A percentile compares a stretch with the other conserved stretches of the same genome.
phyloP scores from a whole-genome alignment of 2,329 filamentous ascomycete genomes.

The Camillea tinctor region DNA sequence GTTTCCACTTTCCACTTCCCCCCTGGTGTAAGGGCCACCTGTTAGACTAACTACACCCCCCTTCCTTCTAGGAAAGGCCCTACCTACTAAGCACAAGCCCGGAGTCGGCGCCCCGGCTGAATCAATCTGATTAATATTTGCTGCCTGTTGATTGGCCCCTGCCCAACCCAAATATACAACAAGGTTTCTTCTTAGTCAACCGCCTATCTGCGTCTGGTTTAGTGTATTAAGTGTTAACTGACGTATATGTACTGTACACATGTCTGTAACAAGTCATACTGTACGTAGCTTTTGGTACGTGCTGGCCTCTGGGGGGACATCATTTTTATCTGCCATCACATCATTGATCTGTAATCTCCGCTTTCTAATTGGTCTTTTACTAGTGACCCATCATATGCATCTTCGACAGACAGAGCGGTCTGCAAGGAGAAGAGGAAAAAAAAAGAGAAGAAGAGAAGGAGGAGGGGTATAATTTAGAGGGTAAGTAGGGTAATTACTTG shows the following conservation, averaged over 20 bases:
- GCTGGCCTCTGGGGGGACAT: too few species aligned
- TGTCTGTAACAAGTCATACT: neutral
- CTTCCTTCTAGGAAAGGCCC: too few species aligned
- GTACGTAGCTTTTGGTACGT: neutral
- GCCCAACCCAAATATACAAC: neutral
- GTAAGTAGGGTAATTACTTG: too few species aligned
- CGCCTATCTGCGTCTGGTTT: neutral
- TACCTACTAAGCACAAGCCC: constrained; percentile 1
- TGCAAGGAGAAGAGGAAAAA: neutral
- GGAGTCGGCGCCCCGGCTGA: constrained; percentile 22
- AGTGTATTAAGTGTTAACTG: too few species aligned
- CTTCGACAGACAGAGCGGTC: neutral
- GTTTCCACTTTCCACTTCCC: neutral
- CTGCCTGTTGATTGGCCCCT: constrained; percentile 16
- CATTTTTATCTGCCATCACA: neutral
- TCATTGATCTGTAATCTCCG: neutral
- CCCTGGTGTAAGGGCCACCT: neutral
- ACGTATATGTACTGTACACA: neutral
- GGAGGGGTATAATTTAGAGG: too few species aligned
- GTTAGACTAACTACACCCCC: neutral
- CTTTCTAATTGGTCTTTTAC: neutral
- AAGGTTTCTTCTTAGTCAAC: neutral
- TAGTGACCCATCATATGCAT: neutral
- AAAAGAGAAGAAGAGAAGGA: neutral
- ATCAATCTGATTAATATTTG: constrained; percentile 25